Conservation (phyloP, 208 protist genomes). For the Kentomonas sorsogonicus region DNA sequence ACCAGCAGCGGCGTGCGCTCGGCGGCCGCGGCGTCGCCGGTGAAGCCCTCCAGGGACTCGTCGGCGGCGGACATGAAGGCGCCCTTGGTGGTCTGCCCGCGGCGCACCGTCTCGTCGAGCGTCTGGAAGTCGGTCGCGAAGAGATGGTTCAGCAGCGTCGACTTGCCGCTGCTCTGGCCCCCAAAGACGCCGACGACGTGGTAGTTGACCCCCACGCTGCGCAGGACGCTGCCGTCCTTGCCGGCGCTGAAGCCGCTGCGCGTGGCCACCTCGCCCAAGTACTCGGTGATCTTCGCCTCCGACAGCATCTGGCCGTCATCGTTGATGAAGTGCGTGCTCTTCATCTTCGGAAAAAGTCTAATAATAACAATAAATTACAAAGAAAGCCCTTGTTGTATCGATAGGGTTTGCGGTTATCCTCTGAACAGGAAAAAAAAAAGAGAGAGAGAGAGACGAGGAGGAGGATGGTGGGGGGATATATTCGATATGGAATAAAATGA, state of each 20-base stretch:
- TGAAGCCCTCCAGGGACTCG: conserved; percentile 18
- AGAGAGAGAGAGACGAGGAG: conserved; percentile 5
- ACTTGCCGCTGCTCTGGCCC: conserved; percentile 96
- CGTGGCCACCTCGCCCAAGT: conserved; percentile 30
- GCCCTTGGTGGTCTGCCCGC: conserved; percentile 94
- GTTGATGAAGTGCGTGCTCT: conserved; percentile 65
- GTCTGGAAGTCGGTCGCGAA: conserved; percentile 94
- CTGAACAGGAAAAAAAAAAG: conserved; percentile 4
- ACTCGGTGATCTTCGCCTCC: conserved; percentile 43
- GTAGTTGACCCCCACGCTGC: conserved; percentile 57
- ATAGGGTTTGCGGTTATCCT: too few species aligned
- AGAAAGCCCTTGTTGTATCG: neutral
- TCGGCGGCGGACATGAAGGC: conserved; percentile 69
- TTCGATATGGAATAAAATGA: too few species aligned
- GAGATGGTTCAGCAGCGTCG: conserved; percentile 95
- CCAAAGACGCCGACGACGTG: conserved; percentile 94
- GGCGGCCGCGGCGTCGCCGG: neutral
- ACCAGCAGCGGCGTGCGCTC: conserved; percentile 91
- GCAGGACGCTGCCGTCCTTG: conserved; percentile 13
- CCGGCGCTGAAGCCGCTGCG: neutral
- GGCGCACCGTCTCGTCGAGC: conserved; percentile 83
- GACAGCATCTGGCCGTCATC: conserved; percentile 51
- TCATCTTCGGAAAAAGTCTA: too few species aligned
- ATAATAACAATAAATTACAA: conserved; percentile 7
- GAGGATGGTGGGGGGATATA: too few species aligned